Evolutionary conservation across 1,284 basidiomycete species (phyloP).

Genomic region (Malassezia psittaci): DNA sequence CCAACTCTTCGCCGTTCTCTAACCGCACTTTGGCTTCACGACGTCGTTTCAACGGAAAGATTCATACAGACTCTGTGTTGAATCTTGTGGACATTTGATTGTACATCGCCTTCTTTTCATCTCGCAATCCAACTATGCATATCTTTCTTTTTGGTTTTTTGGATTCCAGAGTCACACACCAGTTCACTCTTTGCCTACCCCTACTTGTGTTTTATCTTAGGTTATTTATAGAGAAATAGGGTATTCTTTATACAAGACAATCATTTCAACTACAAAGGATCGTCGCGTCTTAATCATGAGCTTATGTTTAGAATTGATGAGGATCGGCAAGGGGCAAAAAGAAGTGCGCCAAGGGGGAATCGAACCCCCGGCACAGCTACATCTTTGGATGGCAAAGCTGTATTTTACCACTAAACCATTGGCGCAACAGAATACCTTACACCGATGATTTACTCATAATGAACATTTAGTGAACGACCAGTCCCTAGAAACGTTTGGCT

Average conservation of each 20-base stretch:
- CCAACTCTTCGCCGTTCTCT: neutral
- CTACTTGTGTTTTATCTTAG: no score
- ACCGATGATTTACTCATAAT: no score
- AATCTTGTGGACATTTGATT: neutral
- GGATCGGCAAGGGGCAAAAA: neutral
- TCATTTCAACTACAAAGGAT: no score
- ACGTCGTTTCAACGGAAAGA: neutral
- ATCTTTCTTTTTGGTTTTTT: neutral
- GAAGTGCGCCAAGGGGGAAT: constrained; percentile 21
- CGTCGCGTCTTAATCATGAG: no score
- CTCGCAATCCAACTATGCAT: neutral
- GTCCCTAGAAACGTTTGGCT: no score
- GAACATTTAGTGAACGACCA: no score
- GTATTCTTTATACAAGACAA: no score
- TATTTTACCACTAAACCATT: constrained; percentile 25
- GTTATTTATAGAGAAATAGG: no score
- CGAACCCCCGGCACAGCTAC: constrained; percentile 23
- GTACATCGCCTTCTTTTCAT: neutral
- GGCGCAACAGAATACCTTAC: no score
- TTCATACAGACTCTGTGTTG: neutral
- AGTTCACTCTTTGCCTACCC: no score
- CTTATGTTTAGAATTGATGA: no score
- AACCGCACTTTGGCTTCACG: neutral
- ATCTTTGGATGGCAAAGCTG: constrained; percentile 19
- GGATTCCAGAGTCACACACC: neutral